Percentiles rank a stretch among this genome's conserved stretches.
Evolutionary conservation across 1,284 basidiomycete species (phyloP).

Genomic region (Serendipita sp.): DNA sequence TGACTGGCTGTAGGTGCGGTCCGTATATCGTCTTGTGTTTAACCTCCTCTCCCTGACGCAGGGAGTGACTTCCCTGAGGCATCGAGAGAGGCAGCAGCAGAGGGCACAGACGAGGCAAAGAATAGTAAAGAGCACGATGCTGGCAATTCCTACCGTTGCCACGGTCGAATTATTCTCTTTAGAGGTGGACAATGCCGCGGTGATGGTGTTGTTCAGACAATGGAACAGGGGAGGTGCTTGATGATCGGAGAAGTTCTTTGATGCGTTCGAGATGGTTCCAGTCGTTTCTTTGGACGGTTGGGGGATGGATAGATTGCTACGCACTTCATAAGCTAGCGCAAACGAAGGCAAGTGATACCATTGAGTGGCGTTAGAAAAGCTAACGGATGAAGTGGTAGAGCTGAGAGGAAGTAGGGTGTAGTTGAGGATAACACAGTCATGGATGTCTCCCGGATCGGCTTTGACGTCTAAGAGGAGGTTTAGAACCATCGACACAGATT

Average conservation of each 20-base stretch:
- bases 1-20: no score
- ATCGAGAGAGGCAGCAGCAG: no score
- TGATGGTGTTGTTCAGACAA: conserved; percentile 16
- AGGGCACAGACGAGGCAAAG: not conserved
- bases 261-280: not conserved
- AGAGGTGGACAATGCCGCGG: conserved; percentile 12
- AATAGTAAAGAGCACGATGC: not conserved
- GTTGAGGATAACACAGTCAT: not conserved
- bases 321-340: conserved; percentile 16
- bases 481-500: not conserved
- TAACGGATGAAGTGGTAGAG: not conserved
- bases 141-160: not conserved
- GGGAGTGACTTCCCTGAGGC: no score
- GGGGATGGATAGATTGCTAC: conserved; percentile 17
- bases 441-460: not conserved
- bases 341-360: conserved; percentile 20
- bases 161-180: not conserved
- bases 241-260: not conserved
- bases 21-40: no score
- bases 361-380: conserved; percentile 14
- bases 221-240: conserved; percentile 10
- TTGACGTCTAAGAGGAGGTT: not conserved
- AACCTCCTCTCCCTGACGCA: no score
- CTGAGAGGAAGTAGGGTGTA: not conserved
- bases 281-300: not conserved